Percentiles rank a stretch among this genome's conserved stretches.
Conservation (phyloP, 2,329 filamentous ascomycete species). For the Stagonosporopsis cucurbitacearum region DNA sequence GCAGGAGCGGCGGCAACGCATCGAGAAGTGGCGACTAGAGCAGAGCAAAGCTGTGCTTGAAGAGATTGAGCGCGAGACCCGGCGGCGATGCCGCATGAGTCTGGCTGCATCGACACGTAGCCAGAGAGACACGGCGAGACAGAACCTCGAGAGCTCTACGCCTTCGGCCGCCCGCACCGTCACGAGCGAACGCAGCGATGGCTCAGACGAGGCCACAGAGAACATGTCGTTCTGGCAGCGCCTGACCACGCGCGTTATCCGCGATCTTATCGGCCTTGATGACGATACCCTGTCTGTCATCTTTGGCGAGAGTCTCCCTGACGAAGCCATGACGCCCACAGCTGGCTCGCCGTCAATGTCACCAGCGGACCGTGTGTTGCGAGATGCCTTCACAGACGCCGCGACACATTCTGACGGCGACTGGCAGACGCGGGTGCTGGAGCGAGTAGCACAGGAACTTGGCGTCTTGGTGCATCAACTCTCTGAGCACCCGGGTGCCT, state of each 20-base stretch:
- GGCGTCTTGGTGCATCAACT: slow-evolving; percentile 83
- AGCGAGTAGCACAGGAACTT: slow-evolving; percentile 85
- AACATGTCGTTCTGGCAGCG: slow-evolving; percentile 77
- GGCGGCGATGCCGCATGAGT: slow-evolving; percentile 68
- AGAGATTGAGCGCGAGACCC: slow-evolving; percentile 87
- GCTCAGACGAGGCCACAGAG: slow-evolving; percentile 54
- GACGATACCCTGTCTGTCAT: slow-evolving; percentile 84
- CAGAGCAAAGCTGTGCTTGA: slow-evolving; percentile 85
- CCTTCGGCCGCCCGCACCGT: slow-evolving; percentile 27
- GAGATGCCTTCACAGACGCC: slow-evolving; percentile 34
- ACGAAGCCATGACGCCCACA: slow-evolving; percentile 40
- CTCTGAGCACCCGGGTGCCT: slow-evolving; percentile 85
- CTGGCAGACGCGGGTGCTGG: slow-evolving; percentile 81
- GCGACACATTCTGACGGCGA: slow-evolving; percentile 46
- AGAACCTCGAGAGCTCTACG: slow-evolving; percentile 17
- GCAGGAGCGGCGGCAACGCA: slow-evolving; percentile 77
- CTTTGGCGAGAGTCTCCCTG: slow-evolving; percentile 78
- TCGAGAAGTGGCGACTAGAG: slow-evolving; percentile 91
- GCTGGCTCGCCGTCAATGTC: slow-evolving; percentile 28
- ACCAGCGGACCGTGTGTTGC: slow-evolving; percentile 28
- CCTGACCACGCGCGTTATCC: slow-evolving; percentile 84
- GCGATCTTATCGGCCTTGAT: slow-evolving; percentile 89
- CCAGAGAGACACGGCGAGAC: slow-evolving; percentile 31
- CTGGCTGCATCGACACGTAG: slow-evolving; percentile 57
- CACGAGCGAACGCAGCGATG: slow-evolving; percentile 40